A percentile compares a stretch with the other conserved stretches of the same genome.
phyloP scores from a whole-genome alignment of 768 basidiomycete species.

The Coprinellus micaceus region DNA sequence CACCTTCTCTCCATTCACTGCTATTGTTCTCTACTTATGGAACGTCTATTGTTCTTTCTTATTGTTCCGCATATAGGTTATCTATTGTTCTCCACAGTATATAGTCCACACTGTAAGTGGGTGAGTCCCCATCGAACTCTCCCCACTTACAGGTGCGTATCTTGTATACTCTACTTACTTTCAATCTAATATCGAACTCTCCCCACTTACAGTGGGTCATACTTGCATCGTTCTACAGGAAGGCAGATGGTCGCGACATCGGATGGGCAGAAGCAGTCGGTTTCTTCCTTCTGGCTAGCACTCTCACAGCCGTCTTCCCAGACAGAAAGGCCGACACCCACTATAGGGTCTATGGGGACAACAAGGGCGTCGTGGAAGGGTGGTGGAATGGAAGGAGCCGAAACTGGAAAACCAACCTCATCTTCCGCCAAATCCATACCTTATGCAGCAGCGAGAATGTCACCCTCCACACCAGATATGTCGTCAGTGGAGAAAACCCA shows the following conservation, averaged over 20 bases:
- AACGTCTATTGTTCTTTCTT: too few relatives aligned
- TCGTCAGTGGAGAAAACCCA: slow-evolving; percentile 33
- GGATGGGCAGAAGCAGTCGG: slow-evolving; percentile 43
- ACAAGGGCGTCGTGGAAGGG: slow-evolving; percentile 33
- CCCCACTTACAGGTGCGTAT: too few relatives aligned
- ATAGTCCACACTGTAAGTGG: too few relatives aligned
- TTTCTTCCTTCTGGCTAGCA: slow-evolving; percentile 32
- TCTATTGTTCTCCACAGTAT: too few relatives aligned
- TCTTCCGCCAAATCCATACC: slow-evolving; percentile 22
- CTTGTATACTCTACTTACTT: too few relatives aligned
- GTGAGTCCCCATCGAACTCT: too few relatives aligned
- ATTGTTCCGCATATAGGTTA: too few relatives aligned
- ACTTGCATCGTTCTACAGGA: too few relatives aligned
- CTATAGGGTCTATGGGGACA: slow-evolving; percentile 31
- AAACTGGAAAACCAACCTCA: slow-evolving; percentile 22
- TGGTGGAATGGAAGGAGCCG: slow-evolving; percentile 34
- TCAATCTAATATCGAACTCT: too few relatives aligned
- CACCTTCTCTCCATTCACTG: too few relatives aligned
- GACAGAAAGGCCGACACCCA: background rate
- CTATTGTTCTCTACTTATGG: too few relatives aligned
- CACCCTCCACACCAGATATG: slow-evolving; percentile 27
- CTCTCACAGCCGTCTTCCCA: background rate
- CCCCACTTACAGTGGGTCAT: too few relatives aligned
- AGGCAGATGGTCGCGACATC: slow-evolving; percentile 31
- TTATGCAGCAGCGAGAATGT: background rate